Base-by-base conservation (phyloP, 176 grass and related monocot species). In the Musa beccarii region DNA sequence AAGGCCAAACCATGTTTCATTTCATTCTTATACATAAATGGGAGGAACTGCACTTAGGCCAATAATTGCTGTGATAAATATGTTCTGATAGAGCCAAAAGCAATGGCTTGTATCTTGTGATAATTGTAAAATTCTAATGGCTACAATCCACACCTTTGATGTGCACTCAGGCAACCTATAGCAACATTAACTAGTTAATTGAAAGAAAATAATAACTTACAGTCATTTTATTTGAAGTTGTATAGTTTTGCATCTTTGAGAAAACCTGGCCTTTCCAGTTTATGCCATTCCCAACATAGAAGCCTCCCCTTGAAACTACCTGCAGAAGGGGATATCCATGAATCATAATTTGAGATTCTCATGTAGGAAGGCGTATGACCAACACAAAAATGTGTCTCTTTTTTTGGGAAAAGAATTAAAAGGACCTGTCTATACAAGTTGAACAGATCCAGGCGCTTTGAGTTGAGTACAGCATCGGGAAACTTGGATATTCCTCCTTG, bases 191-290 rank as follows among this genome's bases (percentile, higher is more conserved):
- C 1, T 68, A 63, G 9, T 73, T 52, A 12, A 54, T 34, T 55
- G 73, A 5, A n/a, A 14, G 13, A 34, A 72, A 67, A 59, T 69
- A 54, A 70, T 15, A 70, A 70, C 68, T 51, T 74, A 93, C 87
- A 43, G 87, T 89, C 90, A 93, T 93, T 89, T 76, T 93, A 79
- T 93, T 93, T 43, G 87, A 78, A 62, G 78, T 43, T 51, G 90
- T 93, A 87, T 89, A 87, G 90, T 93, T 93, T 74, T 66, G 70
- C 90, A 93, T 93, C 80, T 93, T 93, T 78, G 90, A 89, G 77
- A 93, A 93, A 69, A 93, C 77, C 87, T 93, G 87, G 59, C 90
- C 90, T 93, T 87, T 93, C 90, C 90, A 89, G 51, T 93, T 93
- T 85, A 93, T 93, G 74, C 90, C 87, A 1, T 93, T 93, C 50